These are phyloP conservation scores for Vitis vinifera DNA, from an alignment of 164 flowering plant species.

Conservation along the genomic window ASM3070453v1 NC_081808.1:1137001-1137500, in stretches of 20 bases:
- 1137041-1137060: constrained; percentile 7
- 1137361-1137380: neutral
- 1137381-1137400: too few relatives aligned
- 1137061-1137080: constrained; percentile 21
- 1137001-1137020: neutral
- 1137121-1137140: too few relatives aligned
- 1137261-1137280: constrained; percentile 7
- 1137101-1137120: constrained; percentile 5
- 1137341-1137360: neutral
- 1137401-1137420: too few relatives aligned
- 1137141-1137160: too few relatives aligned
- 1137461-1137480: neutral
- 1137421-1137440: too few relatives aligned
- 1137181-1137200: too few relatives aligned
- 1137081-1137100: constrained; percentile 24
- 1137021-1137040: neutral
- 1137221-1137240: too few relatives aligned
- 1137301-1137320: too few relatives aligned
- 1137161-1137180: too few relatives aligned
- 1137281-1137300: neutral
- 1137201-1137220: too few relatives aligned
- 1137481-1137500: neutral
- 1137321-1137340: neutral
- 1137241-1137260: neutral
- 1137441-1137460: neutral